phyloP scores from a whole-genome alignment of 1,284 basidiomycete species.

The Leccinum fallax region DNA sequence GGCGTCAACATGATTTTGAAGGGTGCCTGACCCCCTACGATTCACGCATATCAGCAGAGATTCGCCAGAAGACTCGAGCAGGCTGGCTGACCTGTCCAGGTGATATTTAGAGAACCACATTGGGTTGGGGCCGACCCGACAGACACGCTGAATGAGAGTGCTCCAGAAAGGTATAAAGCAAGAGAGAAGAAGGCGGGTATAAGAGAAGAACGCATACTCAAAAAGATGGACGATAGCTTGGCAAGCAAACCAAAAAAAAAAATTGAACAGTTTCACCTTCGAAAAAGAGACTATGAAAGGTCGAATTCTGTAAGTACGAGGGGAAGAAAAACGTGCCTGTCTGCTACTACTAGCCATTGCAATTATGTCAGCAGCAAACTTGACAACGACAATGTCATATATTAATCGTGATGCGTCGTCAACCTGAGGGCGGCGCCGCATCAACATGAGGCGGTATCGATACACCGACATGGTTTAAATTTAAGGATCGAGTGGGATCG shows the following conservation, averaged over 20 bases:
- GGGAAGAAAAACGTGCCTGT: slow-evolving; percentile 1
- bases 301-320: slow-evolving; percentile 9
- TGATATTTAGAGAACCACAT: slow-evolving; percentile 60
- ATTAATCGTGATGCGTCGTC: neutral
- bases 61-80: neutral
- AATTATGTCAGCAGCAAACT: slow-evolving; percentile 26
- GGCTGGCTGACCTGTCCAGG: slow-evolving; percentile 60
- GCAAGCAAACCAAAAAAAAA: neutral
- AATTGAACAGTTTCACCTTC: slow-evolving; percentile 3
- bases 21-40: slow-evolving; percentile 61
- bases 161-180: slow-evolving; percentile 24
- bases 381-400: slow-evolving; percentile 2
- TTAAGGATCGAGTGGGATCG: neutral
- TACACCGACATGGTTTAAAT: neutral
- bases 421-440: neutral
- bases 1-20: slow-evolving; percentile 60
- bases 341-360: neutral
- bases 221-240: slow-evolving; percentile 16
- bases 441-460: neutral
- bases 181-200: slow-evolving; percentile 24
- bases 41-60: slow-evolving; percentile 7
- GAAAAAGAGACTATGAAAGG: slow-evolving; percentile 2
- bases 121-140: slow-evolving; percentile 48
- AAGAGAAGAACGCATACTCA: slow-evolving; percentile 26
- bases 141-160: slow-evolving; percentile 55